These are phyloP conservation scores for Hippophae rhamnoides DNA, from an alignment of 306 rosid genomes.

Conservation along the genomic window DNA sequence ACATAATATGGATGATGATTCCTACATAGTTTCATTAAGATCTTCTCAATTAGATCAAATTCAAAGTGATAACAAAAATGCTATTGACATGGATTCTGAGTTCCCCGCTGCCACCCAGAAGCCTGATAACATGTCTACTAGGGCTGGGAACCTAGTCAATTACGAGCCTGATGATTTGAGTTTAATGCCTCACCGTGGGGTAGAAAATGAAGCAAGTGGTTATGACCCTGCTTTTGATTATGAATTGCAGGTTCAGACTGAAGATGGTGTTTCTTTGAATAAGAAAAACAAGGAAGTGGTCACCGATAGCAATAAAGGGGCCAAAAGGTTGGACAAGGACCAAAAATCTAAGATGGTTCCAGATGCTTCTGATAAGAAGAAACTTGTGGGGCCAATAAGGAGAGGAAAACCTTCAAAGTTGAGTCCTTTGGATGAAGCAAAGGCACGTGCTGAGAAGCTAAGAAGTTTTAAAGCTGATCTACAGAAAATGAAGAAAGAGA, in stretches of 20 bases:
- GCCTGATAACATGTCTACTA: slow-evolving; percentile 36
- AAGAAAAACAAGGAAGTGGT: slow-evolving; percentile 43
- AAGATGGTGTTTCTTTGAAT: slow-evolving; percentile 24
- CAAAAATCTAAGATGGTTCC: slow-evolving; percentile 49
- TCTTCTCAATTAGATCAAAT: slow-evolving; percentile 39
- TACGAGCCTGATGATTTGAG: slow-evolving; percentile 77
- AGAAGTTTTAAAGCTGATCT: slow-evolving; percentile 91
- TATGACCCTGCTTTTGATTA: slow-evolving; percentile 85
- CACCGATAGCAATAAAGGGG: slow-evolving; percentile 38
- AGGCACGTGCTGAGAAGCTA: slow-evolving; percentile 85
- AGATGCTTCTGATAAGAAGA: slow-evolving; percentile 46
- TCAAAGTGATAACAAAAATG: slow-evolving; percentile 50
- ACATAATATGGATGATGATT: slow-evolving; percentile 60
- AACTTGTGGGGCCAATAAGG: slow-evolving; percentile 73
- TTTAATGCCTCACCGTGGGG: slow-evolving; percentile 71
- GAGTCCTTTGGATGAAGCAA: slow-evolving; percentile 94
- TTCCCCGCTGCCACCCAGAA: slow-evolving; percentile 37
- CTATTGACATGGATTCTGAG: slow-evolving; percentile 75
- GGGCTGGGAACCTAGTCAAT: slow-evolving; percentile 26
- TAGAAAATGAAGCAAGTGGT: slow-evolving; percentile 50
- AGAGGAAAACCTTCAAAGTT: slow-evolving; percentile 69
- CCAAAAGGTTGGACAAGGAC: slow-evolving; percentile 51
- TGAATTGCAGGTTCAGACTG: slow-evolving; percentile 57
- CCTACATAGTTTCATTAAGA: slow-evolving; percentile 66
- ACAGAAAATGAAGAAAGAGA: slow-evolving; percentile 94